phyloP scores from a whole-genome alignment of 73 alveolate species.

The Paramecium sonneborni region DNA sequence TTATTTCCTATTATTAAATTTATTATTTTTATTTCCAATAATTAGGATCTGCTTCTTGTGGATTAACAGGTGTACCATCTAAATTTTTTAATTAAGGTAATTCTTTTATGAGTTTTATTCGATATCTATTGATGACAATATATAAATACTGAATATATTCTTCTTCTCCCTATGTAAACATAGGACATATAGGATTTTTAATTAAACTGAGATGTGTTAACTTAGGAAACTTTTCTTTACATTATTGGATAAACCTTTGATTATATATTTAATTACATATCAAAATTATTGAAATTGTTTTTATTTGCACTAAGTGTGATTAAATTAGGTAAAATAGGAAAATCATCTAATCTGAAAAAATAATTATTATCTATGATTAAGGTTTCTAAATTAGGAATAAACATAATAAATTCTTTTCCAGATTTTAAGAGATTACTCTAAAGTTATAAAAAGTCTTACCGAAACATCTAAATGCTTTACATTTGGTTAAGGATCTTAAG shows the following conservation, averaged over 20 bases:
- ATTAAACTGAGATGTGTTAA: conserved; percentile 1
- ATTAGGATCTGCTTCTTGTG: conserved; percentile 34
- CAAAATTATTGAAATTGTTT: conserved; percentile 12
- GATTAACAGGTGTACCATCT: conserved; percentile 43
- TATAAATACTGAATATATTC: not conserved
- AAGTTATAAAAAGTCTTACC: not conserved
- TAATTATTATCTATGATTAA: conserved; percentile 34
- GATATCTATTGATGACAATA: not conserved
- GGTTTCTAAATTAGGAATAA: conserved; percentile 20
- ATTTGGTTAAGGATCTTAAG: not conserved
- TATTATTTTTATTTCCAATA: not conserved
- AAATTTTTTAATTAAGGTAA: not conserved
- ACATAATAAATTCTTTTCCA: not conserved
- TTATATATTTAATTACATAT: not conserved
- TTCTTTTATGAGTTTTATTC: not conserved
- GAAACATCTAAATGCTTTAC: conserved; percentile 32
- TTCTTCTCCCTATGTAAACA: conserved; percentile 13
- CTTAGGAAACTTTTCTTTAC: not conserved
- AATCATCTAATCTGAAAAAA: conserved; percentile 17
- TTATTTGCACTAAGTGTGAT: conserved; percentile 11
- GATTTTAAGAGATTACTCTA: conserved; percentile 26
- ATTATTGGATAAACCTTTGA: not conserved
- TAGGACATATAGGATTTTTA: conserved; percentile 33
- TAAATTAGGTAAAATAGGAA: not conserved
- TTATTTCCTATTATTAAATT: not conserved